phyloP scores from a whole-genome alignment of 2,329 filamentous ascomycete species.

The Tolypocladium guangdongense region DNA sequence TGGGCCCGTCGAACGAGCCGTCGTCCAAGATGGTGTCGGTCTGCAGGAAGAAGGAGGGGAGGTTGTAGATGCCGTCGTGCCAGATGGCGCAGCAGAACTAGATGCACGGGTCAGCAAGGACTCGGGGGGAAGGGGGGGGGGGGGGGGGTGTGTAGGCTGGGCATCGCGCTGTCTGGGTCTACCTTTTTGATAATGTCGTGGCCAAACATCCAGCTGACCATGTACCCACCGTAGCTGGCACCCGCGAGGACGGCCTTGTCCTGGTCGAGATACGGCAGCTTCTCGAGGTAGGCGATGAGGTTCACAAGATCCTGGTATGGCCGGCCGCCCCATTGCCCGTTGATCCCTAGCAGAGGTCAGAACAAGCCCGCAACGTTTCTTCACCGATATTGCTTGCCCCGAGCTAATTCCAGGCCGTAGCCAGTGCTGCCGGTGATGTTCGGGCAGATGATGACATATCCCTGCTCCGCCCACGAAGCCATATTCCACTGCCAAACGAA shows the following conservation, averaged over 20 bases:
- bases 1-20: conserved; percentile 31
- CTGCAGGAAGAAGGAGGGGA: conserved; percentile 16
- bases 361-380: not conserved
- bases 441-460: conserved; percentile 47
- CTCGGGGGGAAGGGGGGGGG: not conserved
- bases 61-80: conserved; percentile 34
- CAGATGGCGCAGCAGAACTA: conserved; percentile 26
- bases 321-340: conserved; percentile 39
- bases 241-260: conserved; percentile 40
- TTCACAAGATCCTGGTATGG: conserved; percentile 45
- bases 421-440: conserved; percentile 48
- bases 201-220: conserved; percentile 49
- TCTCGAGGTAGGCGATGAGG: conserved; percentile 39
- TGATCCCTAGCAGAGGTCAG: conserved; percentile 26
- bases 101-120: not conserved
- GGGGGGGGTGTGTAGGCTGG: too few relatives aligned
- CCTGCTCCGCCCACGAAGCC: conserved; percentile 47
- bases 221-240: conserved; percentile 46
- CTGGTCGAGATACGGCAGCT: conserved; percentile 42
- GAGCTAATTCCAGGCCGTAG: conserved; percentile 33
- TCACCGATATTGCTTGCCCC: conserved; percentile 11
- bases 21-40: conserved; percentile 11
- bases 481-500: conserved; percentile 33
- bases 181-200: conserved; percentile 37
- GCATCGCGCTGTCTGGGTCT: conserved; percentile 1